These are phyloP conservation scores for Calonectria multiphialidica DNA, from an alignment of 2,329 filamentous ascomycete species.

Conservation along the genomic window DNA sequence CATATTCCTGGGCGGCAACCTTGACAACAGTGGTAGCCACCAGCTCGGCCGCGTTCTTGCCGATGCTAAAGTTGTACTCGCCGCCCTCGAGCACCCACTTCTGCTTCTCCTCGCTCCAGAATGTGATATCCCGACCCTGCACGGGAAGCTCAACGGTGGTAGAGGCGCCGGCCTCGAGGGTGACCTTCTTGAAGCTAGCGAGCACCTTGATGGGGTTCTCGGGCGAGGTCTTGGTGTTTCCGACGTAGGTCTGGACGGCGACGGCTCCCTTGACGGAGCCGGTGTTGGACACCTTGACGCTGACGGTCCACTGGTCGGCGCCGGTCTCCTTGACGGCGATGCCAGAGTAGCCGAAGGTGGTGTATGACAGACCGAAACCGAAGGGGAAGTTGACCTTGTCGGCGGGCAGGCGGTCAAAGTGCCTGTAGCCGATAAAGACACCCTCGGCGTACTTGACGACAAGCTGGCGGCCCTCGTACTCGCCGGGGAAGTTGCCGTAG, in stretches of 20 bases:
- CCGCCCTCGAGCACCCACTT: neutral
- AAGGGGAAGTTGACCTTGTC: slow-evolving; percentile 30
- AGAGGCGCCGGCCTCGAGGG: slow-evolving; percentile 2
- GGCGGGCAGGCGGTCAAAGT: slow-evolving; percentile 66
- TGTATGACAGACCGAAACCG: slow-evolving; percentile 29
- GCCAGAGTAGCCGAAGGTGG: slow-evolving; percentile 45
- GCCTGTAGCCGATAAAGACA: slow-evolving; percentile 75
- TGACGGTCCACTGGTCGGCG: slow-evolving; percentile 44
- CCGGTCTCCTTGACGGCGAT: slow-evolving; percentile 2
- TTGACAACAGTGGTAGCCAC: neutral
- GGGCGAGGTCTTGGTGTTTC: slow-evolving; percentile 13
- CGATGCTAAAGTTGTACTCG: slow-evolving; percentile 7
- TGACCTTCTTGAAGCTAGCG: slow-evolving; percentile 42
- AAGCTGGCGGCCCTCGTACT: slow-evolving; percentile 57
- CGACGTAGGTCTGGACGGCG: slow-evolving; percentile 68
- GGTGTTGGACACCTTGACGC: slow-evolving; percentile 67
- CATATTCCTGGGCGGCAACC: neutral
- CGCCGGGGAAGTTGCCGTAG: slow-evolving; percentile 69
- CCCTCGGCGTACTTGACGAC: slow-evolving; percentile 75
- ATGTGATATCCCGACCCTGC: neutral
- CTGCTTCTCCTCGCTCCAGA: neutral
- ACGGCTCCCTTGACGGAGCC: slow-evolving; percentile 61
- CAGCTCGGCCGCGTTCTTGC: neutral
- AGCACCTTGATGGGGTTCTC: slow-evolving; percentile 41
- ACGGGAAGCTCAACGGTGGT: neutral